Evolutionary conservation across 805 yeast species (phyloP).

Genomic region (Starmerella floricola): DNA sequence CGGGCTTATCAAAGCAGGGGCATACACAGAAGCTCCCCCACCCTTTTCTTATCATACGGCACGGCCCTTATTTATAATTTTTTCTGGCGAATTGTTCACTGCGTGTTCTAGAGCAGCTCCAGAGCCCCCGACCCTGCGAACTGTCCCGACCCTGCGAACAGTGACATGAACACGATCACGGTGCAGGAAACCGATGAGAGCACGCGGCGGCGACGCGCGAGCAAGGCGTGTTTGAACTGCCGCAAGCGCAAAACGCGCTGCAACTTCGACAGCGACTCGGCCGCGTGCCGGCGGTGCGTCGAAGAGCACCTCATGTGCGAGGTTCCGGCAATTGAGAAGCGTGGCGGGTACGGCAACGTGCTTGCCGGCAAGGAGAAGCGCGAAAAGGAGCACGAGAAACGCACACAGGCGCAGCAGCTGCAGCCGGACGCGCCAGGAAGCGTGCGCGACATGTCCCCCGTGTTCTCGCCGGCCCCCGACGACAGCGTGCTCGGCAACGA

Average conservation of each 20-base stretch:
- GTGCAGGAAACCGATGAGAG: neutral
- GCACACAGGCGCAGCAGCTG: neutral
- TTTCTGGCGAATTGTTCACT: too few relatives aligned
- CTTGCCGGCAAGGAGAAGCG: slow-evolving; percentile 6
- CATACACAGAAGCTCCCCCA: too few relatives aligned
- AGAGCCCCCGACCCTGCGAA: too few relatives aligned
- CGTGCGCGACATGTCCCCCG: neutral
- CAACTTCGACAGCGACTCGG: neutral
- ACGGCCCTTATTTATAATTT: too few relatives aligned
- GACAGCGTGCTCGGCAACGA: slow-evolving; percentile 4
- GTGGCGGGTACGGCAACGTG: slow-evolving; percentile 8
- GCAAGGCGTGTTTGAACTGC: slow-evolving; percentile 7
- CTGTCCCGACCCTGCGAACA: too few relatives aligned
- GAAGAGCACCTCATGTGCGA: slow-evolving; percentile 4
- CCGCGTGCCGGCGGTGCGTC: slow-evolving; percentile 1
- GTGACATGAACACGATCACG: too few relatives aligned
- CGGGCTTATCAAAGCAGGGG: too few relatives aligned
- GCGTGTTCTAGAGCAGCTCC: too few relatives aligned
- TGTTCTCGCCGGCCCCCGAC: neutral
- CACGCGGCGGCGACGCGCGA: slow-evolving; percentile 10
- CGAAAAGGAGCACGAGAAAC: neutral
- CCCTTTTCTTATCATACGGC: too few relatives aligned
- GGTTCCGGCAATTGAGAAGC: slow-evolving; percentile 2
- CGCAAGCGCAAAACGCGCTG: slow-evolving; percentile 6
- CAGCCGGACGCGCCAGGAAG: neutral